Evolutionary conservation across 2,329 filamentous ascomycete species (phyloP), one percentile per base, ranked within the genome.

Genomic region (Botrytis deweyae): DNA sequence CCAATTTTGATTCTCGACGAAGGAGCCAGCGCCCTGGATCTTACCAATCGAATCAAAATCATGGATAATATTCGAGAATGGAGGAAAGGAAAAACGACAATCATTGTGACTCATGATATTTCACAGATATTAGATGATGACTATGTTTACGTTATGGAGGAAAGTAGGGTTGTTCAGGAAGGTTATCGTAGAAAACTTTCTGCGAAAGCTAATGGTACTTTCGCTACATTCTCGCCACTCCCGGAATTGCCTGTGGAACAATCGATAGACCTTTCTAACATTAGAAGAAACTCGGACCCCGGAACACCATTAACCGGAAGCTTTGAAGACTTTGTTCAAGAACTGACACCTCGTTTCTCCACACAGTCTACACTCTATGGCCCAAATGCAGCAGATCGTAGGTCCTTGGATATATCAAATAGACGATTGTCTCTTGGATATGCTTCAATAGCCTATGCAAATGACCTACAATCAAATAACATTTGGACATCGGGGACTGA

Each of bases 81-180:
- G 95, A 87, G 96, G 36, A 84, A 83, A 52, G 91, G 88, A 0
- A 96, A 93, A 81, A 98, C 95, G 0, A 98, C 95, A 0, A 93
- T 98, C 70, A 89, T 98, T 77, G 95, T 98, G 78, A 98, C 96
- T 0, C 95, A 98, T 79, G 94, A 98, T 76, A 88, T 96, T 46
- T 87, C 89, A 0, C 92, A 95, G 77, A 95, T 98, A 16, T 81
- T 84, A 7, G 83, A 89, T 0, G 81, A 90, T 0, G 94, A 98
- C 76, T 95, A 91, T 75, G 87, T 97, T 0, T 97, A 95, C 77
- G 87, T 97, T 18, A 84, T 98, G 80, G 91, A 95, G 46, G 83
- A 89, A 18, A 92, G 93, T 0, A 81, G 80, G 0, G 84, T 97
- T 0, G 87, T 92, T 0, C 89, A 94, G 78, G 85, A 92, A 77